phyloP scores from a whole-genome alignment of 2,329 filamentous ascomycete genomes.

The Aspergillus awamori region DNA sequence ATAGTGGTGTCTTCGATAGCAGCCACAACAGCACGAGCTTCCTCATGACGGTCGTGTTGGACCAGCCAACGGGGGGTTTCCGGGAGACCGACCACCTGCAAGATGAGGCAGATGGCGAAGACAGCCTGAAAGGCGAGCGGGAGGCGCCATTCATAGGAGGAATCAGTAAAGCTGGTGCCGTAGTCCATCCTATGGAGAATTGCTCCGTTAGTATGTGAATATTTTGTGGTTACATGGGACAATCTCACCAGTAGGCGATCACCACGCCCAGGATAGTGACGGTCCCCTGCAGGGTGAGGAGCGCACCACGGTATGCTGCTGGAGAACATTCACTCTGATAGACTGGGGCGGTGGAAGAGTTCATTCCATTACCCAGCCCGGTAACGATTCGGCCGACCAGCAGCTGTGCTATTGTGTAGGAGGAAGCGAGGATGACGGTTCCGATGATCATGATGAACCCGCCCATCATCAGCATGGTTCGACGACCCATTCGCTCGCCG shows the following conservation, averaged over 20 bases:
- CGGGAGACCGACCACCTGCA: conserved; percentile 30
- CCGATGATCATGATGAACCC: conserved; percentile 41
- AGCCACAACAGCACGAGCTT: conserved; percentile 29
- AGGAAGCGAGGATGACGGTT: conserved; percentile 37
- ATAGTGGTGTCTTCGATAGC: conserved; percentile 21
- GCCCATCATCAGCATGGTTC: conserved; percentile 46
- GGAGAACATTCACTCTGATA: conserved; percentile 39
- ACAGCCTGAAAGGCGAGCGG: conserved; percentile 35
- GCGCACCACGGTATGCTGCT: conserved; percentile 26
- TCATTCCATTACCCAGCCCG: conserved; percentile 41
- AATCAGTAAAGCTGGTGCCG: conserved; percentile 44
- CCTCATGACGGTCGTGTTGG: conserved; percentile 29
- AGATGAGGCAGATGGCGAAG: conserved; percentile 31
- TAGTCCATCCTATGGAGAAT: conserved; percentile 39
- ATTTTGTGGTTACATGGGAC: neutral
- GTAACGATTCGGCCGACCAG: conserved; percentile 54
- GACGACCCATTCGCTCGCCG: conserved; percentile 48
- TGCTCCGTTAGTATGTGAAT: neutral
- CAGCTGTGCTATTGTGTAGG: conserved; percentile 47
- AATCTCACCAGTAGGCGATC: conserved; percentile 25
- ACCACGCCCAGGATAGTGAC: conserved; percentile 30
- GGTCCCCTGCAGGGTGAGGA: conserved; percentile 31
- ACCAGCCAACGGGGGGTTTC: conserved; percentile 38
- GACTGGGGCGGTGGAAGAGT: conserved; percentile 28
- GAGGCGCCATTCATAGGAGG: conserved; percentile 36